Percentiles rank a stretch among this genome's conserved stretches.
Conservation (phyloP, 2,329 filamentous ascomycete genomes). For the Lasiodiplodia theobromae region DNA sequence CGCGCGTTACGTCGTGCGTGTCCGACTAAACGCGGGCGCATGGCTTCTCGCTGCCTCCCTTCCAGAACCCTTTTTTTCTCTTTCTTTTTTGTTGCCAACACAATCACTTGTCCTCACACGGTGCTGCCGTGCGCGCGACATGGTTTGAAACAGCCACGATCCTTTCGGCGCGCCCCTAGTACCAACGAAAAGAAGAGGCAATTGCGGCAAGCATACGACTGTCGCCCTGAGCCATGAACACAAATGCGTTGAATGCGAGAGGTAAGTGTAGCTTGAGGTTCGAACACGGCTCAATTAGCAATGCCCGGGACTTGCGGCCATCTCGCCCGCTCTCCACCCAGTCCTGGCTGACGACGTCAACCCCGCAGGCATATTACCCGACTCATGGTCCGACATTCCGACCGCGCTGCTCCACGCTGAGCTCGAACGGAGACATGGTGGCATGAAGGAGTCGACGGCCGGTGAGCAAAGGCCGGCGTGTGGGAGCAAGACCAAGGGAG, state of each 20-base stretch:
- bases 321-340: not conserved
- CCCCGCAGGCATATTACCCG: slow-evolving; percentile 21
- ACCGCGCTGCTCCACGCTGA: slow-evolving; percentile 57
- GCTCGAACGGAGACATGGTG: slow-evolving; percentile 50
- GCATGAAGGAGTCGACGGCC: slow-evolving; percentile 49
- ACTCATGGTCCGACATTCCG: slow-evolving; percentile 49
- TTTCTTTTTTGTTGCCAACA: not conserved
- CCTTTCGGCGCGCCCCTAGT: slow-evolving; percentile 4
- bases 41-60: not conserved
- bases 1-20: slow-evolving; percentile 18
- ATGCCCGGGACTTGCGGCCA: not conserved
- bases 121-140: not conserved
- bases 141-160: slow-evolving; percentile 9
- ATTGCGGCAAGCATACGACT: not conserved
- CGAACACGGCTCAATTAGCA: not conserved
- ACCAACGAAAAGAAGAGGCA: not conserved
- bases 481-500: slow-evolving; percentile 55
- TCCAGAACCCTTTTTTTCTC: slow-evolving; percentile 4
- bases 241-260: slow-evolving; percentile 15
- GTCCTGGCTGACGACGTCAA: slow-evolving; percentile 5
- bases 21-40: slow-evolving; percentile 6
- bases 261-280: not conserved
- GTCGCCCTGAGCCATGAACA: slow-evolving; percentile 23
- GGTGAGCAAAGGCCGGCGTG: slow-evolving; percentile 53
- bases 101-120: not conserved